Conservation (phyloP, 2,329 filamentous ascomycete species). For the Colletotrichum costaricense region DNA sequence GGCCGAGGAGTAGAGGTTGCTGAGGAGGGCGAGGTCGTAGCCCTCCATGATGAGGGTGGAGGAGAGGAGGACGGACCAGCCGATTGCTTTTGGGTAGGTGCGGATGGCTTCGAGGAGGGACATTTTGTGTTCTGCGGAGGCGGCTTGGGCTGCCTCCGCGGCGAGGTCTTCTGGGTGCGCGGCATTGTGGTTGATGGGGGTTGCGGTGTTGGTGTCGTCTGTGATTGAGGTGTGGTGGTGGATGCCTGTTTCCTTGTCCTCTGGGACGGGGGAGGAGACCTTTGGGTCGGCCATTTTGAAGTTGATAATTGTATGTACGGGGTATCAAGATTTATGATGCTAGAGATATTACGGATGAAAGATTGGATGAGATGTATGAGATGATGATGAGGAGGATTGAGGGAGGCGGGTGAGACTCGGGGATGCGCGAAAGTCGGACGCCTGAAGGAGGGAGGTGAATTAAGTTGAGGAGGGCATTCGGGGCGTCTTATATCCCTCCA, state of each 20-base stretch:
- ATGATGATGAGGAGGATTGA: too few relatives aligned
- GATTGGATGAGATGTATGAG: neutral
- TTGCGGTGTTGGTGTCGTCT: neutral
- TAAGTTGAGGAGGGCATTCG: constrained; percentile 25
- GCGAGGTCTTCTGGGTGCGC: constrained; percentile 40
- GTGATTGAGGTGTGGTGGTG: constrained; percentile 41
- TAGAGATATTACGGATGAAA: neutral
- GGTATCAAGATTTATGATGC: neutral
- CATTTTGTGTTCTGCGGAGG: constrained; percentile 55
- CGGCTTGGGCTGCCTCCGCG: constrained; percentile 53
- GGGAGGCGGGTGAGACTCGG: neutral
- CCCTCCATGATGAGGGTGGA: constrained; percentile 62
- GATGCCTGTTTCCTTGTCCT: constrained; percentile 38
- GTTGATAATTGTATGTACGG: neutral
- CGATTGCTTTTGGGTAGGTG: constrained; percentile 59
- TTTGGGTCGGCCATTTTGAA: constrained; percentile 40
- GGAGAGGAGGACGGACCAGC: constrained; percentile 58
- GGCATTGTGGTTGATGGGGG: neutral
- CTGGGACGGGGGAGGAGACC: constrained; percentile 7
- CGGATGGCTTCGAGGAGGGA: constrained; percentile 51
- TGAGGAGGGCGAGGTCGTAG: constrained; percentile 62
- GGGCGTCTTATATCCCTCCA: constrained; percentile 27
- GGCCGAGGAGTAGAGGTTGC: constrained; percentile 60
- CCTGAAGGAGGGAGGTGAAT: neutral
- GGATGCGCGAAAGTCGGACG: neutral